Base-by-base conservation (phyloP, 257 asterid species). In the Misopates orontium region DNA sequence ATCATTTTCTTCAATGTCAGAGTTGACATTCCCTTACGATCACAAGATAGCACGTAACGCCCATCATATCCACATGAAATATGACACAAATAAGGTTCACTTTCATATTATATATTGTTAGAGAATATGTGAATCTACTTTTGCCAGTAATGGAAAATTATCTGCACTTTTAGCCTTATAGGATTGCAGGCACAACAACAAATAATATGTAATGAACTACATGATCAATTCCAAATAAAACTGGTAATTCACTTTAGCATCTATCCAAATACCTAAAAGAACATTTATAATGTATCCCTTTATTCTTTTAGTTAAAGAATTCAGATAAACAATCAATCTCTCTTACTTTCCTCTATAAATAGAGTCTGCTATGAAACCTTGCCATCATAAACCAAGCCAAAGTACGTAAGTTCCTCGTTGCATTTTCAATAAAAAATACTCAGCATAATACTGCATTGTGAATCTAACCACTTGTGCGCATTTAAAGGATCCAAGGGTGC, bases 261-360 rank as follows among this genome's bases (percentile, higher is more conserved):
- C n/a, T n/a, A n/a, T n/a, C n/a, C n/a, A n/a, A n/a, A n/a, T n/a
- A n/a, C n/a, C n/a, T n/a, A n/a, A n/a, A n/a, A n/a, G n/a, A n/a
- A n/a, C 49, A 41, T 50, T 65, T 57, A 2, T 58, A 12, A 17
- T 50, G 11, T 10, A 21, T 32, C 50, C 58, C 16, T 42, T 56
- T 5, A 5, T 7, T 42, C 40, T 60, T 52, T 48, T 28, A 10
- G 9, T 56, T 22, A 67, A 58, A 60, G 40, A 67, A 67, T 44
- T 61, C 49, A 13, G 40, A 23, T 15, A 62, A 55, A 64, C 10
- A 58, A 12, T 11, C 16, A 39, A 15, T 45, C 53, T 48, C 60
- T 52, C 28, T 58, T 45, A 1, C 23, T 31, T 50, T 4, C 70
- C 53, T 52, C 78, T 77, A 77, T 77, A 77, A 77, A 77, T 77